Base-by-base conservation (phyloP, 2,329 filamentous ascomycete species). In the Pleomassaria siparia region DNA sequence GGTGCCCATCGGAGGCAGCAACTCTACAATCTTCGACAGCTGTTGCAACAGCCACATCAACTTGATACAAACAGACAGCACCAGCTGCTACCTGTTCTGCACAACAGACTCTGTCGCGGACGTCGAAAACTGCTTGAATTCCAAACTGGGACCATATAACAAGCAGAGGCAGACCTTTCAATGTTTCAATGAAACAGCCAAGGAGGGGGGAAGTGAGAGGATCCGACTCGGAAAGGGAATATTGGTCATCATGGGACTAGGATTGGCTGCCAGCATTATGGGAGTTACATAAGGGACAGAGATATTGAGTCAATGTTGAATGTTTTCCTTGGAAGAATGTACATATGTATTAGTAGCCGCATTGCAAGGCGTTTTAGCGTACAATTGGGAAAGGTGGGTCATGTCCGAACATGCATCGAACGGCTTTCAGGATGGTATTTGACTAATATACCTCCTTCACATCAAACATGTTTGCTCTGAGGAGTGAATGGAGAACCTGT, bases 11-110 rank as follows among this genome's bases (percentile, higher is more conserved):
- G 63, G 63, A 35, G 56, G 58, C 32, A 53, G 52, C 16, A 66
- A 66, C 47, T 51, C 55, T 21, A 59, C 63, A 11, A 58, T 64
- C 22, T 55, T 66, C 29, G 62, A 66, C 40, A 55, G 53, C 18
- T 66, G 63, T 39, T 66, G 63, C 46, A 65, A 65, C 43, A 55
- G 60, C 8, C 59, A 66, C 46, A 58, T 66, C 51, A 64, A 66
- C 32, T 47, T 53, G 7, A 53, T 65, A 16, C 46, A 44, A 12
- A 59, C 54, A 8, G 64, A 63, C 29, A 53, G 55, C 10, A 47
- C 49, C 16, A 54, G 55, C 11, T 64, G 63, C 47, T 64, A 63
- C 39, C 52, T 56, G 35, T 66, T 55, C 50, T 64, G 63, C 47
- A 55, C 53, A 4, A 63, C 60, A 16, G 48, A 60, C 12, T 16